Evolutionary conservation across 148 eudicot genomes (phyloP), one percentile per base, ranked within the genome.

Genomic region (Vaccinium myrtillus): DNA sequence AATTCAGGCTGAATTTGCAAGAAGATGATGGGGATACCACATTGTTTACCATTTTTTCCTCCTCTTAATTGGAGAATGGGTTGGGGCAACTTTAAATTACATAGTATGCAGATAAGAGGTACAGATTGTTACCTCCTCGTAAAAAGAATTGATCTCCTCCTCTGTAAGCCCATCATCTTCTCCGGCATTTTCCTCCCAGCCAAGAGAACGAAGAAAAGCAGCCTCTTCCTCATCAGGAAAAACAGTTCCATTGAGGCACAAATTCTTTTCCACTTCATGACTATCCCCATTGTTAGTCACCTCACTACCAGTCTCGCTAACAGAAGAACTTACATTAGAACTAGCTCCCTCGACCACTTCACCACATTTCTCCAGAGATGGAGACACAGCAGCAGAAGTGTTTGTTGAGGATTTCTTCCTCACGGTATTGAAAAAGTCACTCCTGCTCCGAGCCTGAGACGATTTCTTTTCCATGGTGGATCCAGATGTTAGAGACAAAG

Each of bases 131-230:
- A 94, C 95, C 93, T 94, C 93, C 82, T 91, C 78, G 79, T 88
- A 89, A 87, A 96, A 96, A 67, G 94, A 91, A 86, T 84, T 90
- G 50, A 94, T 96, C 91, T 96, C 99, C 90, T 96, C 99, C 89
- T 96, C 93, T 12, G 99, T 94, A 70, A 96, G 94, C 32, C 93
- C 97, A 83, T 91, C 97, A 58, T 94, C 97, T 83, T 94, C 99
- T 77, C 89, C 95, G 82, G 84, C 90, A 86, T 90, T 90, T 85
- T 93, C 95, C 78, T 92, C 94, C 99, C 99, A 96, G 78, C 99
- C 99, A 88, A 94, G 93, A 83, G 94, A 91, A 83, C 92, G 95
- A 79, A 96, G 93, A 84, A 96, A 94, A 13, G 90, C 90, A 83
- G 87, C 92, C 90, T 94, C 99, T 86, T 94, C 97, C 87, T 92